Percentiles rank a stretch among this genome's conserved stretches.
These are phyloP conservation scores for Ramularia collo-cygni DNA, from an alignment of 2,329 filamentous ascomycete genomes.

Conservation along the genomic window DNA sequence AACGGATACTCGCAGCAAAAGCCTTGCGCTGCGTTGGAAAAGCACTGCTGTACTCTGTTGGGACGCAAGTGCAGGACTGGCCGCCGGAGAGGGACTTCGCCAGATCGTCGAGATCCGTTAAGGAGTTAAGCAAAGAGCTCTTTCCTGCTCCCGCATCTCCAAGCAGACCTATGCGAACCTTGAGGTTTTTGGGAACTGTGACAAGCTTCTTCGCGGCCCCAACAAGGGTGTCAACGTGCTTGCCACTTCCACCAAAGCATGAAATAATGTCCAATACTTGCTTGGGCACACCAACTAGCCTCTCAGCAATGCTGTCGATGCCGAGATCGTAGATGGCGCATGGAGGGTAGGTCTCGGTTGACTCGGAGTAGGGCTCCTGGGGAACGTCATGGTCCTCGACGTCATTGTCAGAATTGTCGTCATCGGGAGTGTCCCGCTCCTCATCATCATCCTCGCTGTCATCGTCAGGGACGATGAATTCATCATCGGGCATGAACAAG, in stretches of 20 bases:
- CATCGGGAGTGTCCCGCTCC: constrained; percentile 1
- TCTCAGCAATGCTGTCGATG: constrained; percentile 1
- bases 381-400: background rate
- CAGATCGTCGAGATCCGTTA: constrained; percentile 15
- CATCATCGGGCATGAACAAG: background rate
- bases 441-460: constrained; percentile 2
- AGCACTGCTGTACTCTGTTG: constrained; percentile 8
- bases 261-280: constrained; percentile 1
- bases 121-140: constrained; percentile 21
- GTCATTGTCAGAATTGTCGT: constrained; percentile 2
- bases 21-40: constrained; percentile 9
- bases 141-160: constrained; percentile 17
- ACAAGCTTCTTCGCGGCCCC: constrained; percentile 1
- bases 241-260: background rate
- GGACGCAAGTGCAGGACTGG: constrained; percentile 15
- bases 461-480: background rate
- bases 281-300: constrained; percentile 3
- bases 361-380: constrained; percentile 1
- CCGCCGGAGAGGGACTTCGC: constrained; percentile 16
- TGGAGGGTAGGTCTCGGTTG: constrained; percentile 6
- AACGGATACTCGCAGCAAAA: constrained; percentile 14
- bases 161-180: constrained; percentile 13
- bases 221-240: background rate
- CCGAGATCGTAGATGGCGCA: constrained; percentile 8
- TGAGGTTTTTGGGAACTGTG: background rate